These are phyloP conservation scores for Boletellus ananiceps DNA, from an alignment of 768 basidiomycete genomes.

Conservation along the genomic window DNA sequence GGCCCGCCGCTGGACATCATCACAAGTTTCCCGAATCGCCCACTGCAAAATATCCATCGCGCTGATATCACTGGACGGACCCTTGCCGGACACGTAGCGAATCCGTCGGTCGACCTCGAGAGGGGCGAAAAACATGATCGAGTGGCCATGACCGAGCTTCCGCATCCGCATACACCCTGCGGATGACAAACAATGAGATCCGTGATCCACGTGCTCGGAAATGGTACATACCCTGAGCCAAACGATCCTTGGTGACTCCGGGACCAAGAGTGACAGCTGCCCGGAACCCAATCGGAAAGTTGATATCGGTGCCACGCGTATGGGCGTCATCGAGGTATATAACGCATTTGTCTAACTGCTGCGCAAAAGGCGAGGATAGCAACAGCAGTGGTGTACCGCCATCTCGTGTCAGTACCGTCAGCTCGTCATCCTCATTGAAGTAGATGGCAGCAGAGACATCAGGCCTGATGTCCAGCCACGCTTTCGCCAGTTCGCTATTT, in stretches of 20 bases:
- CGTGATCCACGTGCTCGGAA: not conserved
- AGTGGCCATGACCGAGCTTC: constrained; percentile 44
- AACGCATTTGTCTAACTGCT: constrained; percentile 9
- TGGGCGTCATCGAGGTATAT: constrained; percentile 18
- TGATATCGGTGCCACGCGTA: constrained; percentile 18
- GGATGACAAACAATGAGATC: not conserved
- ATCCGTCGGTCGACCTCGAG: constrained; percentile 40
- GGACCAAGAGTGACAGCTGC: constrained; percentile 15
- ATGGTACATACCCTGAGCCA: constrained; percentile 11
- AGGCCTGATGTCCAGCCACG: constrained; percentile 34
- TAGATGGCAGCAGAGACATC: constrained; percentile 22
- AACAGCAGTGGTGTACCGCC: constrained; percentile 33
- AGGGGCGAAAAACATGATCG: constrained; percentile 47
- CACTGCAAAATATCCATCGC: constrained; percentile 40
- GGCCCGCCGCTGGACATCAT: constrained; percentile 34
- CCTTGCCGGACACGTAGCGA: constrained; percentile 23
- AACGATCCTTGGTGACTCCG: constrained; percentile 15
- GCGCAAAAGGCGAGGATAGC: constrained; percentile 27
- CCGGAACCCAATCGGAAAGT: constrained; percentile 12
- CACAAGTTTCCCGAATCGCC: constrained; percentile 43
- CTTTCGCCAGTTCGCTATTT: constrained; percentile 35
- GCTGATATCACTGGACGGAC: not conserved
- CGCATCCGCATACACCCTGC: constrained; percentile 56
- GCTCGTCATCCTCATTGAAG: constrained; percentile 15
- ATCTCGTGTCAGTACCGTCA: constrained; percentile 34